Evolutionary conservation across 345 rosid genomes (phyloP), one percentile per base, ranked within the genome.

Genomic region (Eutrema heterophyllum): DNA sequence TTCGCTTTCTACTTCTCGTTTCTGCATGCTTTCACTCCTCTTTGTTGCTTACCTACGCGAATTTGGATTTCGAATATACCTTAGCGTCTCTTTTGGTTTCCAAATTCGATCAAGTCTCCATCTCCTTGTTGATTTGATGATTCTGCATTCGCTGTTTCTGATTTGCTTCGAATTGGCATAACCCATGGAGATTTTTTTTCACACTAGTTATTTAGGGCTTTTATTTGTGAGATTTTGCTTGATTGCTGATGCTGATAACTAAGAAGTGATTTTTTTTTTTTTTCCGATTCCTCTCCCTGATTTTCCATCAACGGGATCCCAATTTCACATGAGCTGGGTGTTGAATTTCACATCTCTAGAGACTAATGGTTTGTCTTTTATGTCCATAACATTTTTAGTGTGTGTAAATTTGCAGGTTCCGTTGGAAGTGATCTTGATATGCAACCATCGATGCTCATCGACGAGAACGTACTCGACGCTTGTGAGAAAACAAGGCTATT

Each of bases 401-500:
- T n/a, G 29, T 36, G 46, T 40, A 21, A 73, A 52, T 53, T 55
- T 40, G 24, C 51, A 77, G 77, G 46, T 70, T 21, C 1, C 1
- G 15, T 11, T 54, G n/a, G 40, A 29, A 63, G 35, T 54, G 59
- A 56, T 45, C 21, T 60, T 0, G 18, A 54, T 10, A 43, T 75
- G 73, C 49, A 61, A 36, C 11, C 8, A 29, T 4, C 9, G 5
- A 30, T 38, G 24, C 39, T 14, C 36, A 45, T 6, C 10, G 36
- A 30, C 2, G 70, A 71, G 39, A 59, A 12, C 5, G 33, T 13
- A 48, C 46, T 7, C 30, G 67, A 61, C 71, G 97, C 97, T 38
- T 71, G 81, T 24, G 44, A 12, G 29, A 86, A 64, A 49, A 81
- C 88, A 52, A 85, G 84, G 49, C 78, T 78, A 29, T 48, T 88